phyloP scores from a whole-genome alignment of 108 stramenopile genomes.

The Pseudonitzschia multistriata region DNA sequence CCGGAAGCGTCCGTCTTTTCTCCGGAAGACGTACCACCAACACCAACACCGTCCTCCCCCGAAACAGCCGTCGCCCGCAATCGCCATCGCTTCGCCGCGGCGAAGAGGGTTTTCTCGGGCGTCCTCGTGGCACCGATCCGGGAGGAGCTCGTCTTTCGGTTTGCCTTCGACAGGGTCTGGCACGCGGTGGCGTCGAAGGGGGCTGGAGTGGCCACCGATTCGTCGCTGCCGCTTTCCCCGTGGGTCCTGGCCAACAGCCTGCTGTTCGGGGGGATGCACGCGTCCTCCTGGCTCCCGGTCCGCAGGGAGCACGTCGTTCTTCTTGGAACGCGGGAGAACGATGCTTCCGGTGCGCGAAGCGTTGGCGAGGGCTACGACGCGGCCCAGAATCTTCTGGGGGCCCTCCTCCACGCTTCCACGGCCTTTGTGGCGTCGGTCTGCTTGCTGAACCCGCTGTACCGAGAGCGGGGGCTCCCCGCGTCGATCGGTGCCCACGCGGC shows the following conservation, averaged over 20 bases:
- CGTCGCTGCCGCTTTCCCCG: not conserved
- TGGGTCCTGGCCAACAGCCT: not conserved
- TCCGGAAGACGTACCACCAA: not conserved
- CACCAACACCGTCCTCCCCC: not conserved
- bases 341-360: no score
- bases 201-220: not conserved
- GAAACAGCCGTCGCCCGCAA: not conserved
- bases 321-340: not conserved
- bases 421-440: not conserved
- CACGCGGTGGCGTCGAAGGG: not conserved
- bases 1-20: not conserved
- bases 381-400: not conserved
- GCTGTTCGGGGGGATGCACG: not conserved
- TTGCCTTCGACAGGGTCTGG: not conserved
- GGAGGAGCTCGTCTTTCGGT: constrained; percentile 6
- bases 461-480: not conserved
- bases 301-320: not conserved
- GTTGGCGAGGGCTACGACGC: not conserved
- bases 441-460: not conserved
- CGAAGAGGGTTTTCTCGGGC: not conserved
- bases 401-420: not conserved
- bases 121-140: not conserved
- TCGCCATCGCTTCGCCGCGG: not conserved
- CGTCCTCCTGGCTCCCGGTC: not conserved
- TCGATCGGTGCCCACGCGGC: constrained; percentile 3